Evolutionary conservation across 192 early-diverging fungal genomes (phyloP), one percentile per base, ranked within the genome.

Genomic region (Coemansia sp.): DNA sequence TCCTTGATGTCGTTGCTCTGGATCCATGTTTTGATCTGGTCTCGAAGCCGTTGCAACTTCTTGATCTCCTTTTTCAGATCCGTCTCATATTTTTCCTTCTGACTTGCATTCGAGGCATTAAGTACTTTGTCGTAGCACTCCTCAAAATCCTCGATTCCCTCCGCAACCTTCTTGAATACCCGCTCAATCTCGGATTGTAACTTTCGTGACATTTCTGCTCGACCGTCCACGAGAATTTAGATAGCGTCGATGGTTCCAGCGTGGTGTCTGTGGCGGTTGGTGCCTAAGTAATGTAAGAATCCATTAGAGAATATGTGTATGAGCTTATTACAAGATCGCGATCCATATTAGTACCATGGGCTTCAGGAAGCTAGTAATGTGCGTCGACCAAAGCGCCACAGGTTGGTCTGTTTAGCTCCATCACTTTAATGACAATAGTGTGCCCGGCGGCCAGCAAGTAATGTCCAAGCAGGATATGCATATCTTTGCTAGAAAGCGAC

Each of bases 51-150:
- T 67, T 99, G 97, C 61, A 98, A 86, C 77, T 99, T 99, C 74
- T 99, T 99, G 81, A 99, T 99, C 82, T 99, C 95, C 79, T 95
- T 96, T 70, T 99, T 99, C 62, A 99, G 73, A 62, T 99, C 95
- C 16, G 83, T 84, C 67, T 99, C 97, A 62, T 92, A 90, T 75
- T 99, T 99, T 73, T 99, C 95, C 80, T 96, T 97, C 74, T 99
- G 97, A 49, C 92, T 89, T 18, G 82, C 63, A 72, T 90, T 94
- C 16, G 88, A 85, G 1, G 94, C 86, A 18, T 85, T 78, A 44
- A 93, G 78, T 31, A 98, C 86, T 71, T 98, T 98, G 38, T 93
- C 89, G 70, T 90, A 90, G 60, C 92, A 94, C 19, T 81, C 85
- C 69, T 97, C 93, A 84, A 98, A 97, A 9, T 90, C 86, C 68